phyloP scores from a whole-genome alignment of 106 monocot species.

The Triglochin maritima region DNA sequence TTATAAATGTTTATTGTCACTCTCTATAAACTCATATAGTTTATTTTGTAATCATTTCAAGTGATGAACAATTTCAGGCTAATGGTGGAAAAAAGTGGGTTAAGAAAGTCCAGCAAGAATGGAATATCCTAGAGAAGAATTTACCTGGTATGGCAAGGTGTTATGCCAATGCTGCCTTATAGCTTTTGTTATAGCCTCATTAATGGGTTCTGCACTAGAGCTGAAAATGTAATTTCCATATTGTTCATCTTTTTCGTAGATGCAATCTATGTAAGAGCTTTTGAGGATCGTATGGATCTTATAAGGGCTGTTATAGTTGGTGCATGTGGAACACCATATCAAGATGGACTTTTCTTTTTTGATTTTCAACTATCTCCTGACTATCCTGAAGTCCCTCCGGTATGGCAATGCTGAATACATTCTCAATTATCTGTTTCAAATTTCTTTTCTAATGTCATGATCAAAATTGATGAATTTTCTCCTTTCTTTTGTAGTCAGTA shows the following conservation, averaged over 20 bases:
- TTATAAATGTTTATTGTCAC: not conserved
- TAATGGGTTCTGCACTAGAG: not conserved
- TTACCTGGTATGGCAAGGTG: slow-evolving; percentile 43
- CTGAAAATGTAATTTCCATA: not conserved
- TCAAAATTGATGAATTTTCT: not conserved
- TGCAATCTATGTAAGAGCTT: slow-evolving; percentile 83
- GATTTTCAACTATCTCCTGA: slow-evolving; percentile 80
- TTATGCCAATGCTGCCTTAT: not conserved
- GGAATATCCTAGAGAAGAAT: slow-evolving; percentile 88
- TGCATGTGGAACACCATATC: slow-evolving; percentile 92
- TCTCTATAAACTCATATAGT: not conserved
- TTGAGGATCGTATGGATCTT: slow-evolving; percentile 94
- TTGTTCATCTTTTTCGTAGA: slow-evolving; percentile 30
- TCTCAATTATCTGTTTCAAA: not conserved
- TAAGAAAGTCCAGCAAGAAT: slow-evolving; percentile 93
- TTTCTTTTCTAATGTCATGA: not conserved
- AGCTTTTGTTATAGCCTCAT: not conserved
- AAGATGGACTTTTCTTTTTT: slow-evolving; percentile 99
- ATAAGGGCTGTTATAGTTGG: slow-evolving; percentile 90
- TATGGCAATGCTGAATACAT: slow-evolving; percentile 14
- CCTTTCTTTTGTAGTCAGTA: slow-evolving; percentile 30
- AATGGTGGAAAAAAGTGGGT: slow-evolving; percentile 64
- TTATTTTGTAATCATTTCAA: not conserved
- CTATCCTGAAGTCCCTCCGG: slow-evolving; percentile 92
- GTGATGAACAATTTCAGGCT: slow-evolving; percentile 18